These are phyloP conservation scores for Nematocida major DNA, from an alignment of 371 early-diverging fungal species.

Conservation along the genomic window DNA sequence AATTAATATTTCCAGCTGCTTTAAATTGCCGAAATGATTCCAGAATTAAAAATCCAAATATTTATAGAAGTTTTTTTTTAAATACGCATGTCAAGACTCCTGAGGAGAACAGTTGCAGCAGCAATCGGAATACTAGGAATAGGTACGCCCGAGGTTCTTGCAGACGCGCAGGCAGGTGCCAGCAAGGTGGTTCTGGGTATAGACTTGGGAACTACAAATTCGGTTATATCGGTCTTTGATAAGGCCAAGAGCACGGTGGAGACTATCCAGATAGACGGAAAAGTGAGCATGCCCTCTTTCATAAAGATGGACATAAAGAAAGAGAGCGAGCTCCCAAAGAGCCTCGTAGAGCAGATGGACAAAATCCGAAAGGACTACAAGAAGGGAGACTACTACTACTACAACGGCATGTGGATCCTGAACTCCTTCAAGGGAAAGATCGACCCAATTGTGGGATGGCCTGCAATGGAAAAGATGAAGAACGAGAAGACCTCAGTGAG, in stretches of 20 bases:
- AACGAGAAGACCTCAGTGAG: conserved; percentile 34
- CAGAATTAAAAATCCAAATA: conserved; percentile 12
- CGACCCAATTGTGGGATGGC: conserved; percentile 48
- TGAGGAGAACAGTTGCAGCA: conserved; percentile 6
- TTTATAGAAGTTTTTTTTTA: conserved; percentile 25
- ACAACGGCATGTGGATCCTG: conserved; percentile 45
- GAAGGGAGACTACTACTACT: conserved; percentile 25
- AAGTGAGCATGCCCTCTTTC: conserved; percentile 85
- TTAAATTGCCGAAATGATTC: conserved; percentile 15
- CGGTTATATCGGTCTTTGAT: conserved; percentile 77
- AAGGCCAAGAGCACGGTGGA: conserved; percentile 74
- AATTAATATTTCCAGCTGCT: not conserved
- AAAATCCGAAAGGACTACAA: conserved; percentile 68
- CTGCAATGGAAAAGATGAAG: conserved; percentile 40
- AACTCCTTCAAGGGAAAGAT: conserved; percentile 2
- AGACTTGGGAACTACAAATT: conserved; percentile 97
- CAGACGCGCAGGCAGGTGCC: not conserved
- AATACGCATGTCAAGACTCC: not conserved
- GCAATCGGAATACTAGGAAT: not conserved
- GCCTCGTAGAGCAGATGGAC: conserved; percentile 80
- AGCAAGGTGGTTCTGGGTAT: conserved; percentile 60
- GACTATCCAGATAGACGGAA: conserved; percentile 78
- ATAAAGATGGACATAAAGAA: conserved; percentile 77
- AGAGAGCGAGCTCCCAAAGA: conserved; percentile 75
- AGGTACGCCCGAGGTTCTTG: not conserved